phyloP scores from a whole-genome alignment of 139 green algal genomes.

The Pleodorina starrii region DNA sequence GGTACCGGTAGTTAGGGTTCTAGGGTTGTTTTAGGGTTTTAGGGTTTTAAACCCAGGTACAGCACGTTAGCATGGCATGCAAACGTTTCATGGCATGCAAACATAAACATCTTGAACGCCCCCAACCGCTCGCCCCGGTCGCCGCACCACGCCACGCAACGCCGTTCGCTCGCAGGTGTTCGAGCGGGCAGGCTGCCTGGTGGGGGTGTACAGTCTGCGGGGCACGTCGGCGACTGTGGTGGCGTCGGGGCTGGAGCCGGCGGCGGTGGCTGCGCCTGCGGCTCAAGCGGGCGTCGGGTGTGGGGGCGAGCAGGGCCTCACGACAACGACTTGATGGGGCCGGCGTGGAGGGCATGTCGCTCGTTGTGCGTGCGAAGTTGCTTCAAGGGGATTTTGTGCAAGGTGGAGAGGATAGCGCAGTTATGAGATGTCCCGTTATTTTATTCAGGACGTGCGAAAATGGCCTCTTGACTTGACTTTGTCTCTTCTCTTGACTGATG shows the following conservation, averaged over 20 bases:
- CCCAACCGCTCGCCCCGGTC: no score
- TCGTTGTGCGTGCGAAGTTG: background rate
- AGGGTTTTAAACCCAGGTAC: background rate
- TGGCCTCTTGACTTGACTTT: no score
- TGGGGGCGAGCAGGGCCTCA: no score
- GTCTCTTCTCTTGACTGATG: no score
- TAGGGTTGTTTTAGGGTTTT: background rate
- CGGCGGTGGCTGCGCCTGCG: no score
- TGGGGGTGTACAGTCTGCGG: slow-evolving; percentile 53
- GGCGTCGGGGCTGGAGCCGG: slow-evolving; percentile 9
- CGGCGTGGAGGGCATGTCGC: background rate
- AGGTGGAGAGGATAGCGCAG: background rate
- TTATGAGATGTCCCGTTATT: background rate
- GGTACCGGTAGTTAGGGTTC: slow-evolving; percentile 36
- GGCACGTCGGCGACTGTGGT: slow-evolving; percentile 20
- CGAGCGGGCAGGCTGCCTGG: slow-evolving; percentile 52
- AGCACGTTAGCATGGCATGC: background rate
- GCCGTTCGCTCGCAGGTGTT: slow-evolving; percentile 61
- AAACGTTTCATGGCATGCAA: no score
- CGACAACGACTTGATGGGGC: background rate
- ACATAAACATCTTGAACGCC: background rate
- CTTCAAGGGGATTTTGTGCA: background rate
- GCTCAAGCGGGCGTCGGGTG: no score
- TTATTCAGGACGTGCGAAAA: no score
- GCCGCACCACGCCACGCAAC: no score